Evolutionary conservation across 495 filamentous ascomycete genomes (phyloP).

Genomic region (Acidiella bohemica): DNA sequence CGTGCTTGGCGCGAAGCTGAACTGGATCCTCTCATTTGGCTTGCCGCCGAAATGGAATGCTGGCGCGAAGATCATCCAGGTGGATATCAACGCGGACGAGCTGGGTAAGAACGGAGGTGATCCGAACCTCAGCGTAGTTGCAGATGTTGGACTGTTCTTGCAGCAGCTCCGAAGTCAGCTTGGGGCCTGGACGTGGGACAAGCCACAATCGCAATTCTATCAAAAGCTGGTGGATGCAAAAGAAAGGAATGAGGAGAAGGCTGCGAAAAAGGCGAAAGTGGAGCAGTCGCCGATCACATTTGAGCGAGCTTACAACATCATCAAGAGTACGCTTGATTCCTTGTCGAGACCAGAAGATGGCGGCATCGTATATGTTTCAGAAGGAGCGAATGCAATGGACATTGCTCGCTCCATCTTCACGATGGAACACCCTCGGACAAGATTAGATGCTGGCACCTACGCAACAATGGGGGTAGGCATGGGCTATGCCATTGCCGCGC

Average conservation of each 20-base stretch:
- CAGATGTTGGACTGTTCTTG: constrained; percentile 41
- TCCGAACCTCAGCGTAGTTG: constrained; percentile 37
- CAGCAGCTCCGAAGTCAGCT: constrained; percentile 35
- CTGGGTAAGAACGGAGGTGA: constrained; percentile 39
- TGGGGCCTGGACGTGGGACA: constrained; percentile 33
- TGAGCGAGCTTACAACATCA: constrained; percentile 40
- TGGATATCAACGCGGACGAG: constrained; percentile 46
- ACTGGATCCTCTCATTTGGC: constrained; percentile 55
- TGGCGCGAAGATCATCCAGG: constrained; percentile 42
- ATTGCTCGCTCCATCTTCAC: constrained; percentile 49
- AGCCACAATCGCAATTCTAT: constrained; percentile 26
- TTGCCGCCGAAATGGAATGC: constrained; percentile 44
- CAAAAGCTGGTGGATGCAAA: constrained; percentile 30
- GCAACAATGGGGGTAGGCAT: constrained; percentile 59
- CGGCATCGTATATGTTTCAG: constrained; percentile 47
- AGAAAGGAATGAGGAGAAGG: constrained; percentile 38
- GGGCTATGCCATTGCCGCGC: constrained; percentile 50
- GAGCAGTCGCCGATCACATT: constrained; percentile 39
- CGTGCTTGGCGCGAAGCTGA: constrained; percentile 46
- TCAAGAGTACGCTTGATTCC: constrained; percentile 36
- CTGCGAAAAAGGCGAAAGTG: constrained; percentile 26
- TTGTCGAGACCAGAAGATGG: constrained; percentile 34
- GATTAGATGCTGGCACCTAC: constrained; percentile 51
- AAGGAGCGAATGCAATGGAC: constrained; percentile 58
- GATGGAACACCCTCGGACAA: constrained; percentile 43